Base-by-base conservation (phyloP, 495 filamentous ascomycete genomes). In the Apodospora peruviana region DNA sequence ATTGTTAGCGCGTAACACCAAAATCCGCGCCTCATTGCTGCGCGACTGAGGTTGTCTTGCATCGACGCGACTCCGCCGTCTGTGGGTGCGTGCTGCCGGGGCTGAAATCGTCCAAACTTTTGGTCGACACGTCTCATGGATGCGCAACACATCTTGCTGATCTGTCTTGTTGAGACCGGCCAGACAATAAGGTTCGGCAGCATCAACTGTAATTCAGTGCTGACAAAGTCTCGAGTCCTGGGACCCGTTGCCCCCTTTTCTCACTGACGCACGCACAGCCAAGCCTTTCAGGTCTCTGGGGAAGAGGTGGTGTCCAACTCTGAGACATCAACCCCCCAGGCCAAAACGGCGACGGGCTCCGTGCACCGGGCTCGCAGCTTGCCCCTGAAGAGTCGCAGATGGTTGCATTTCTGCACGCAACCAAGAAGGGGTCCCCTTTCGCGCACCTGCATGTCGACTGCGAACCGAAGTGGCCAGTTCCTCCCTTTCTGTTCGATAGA, bases 261-360 rank as follows among this genome's bases (percentile, higher is more conserved):
- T 16, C 37, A 17, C 37, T 8, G 14, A 17, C 37, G 14, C n/a
- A 17, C 37, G 37, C 37, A 17, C 37, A 17, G 43, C 21, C 43
- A 35, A 19, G 20, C 18, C n/a, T 7, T 11, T n/a, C 2, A 43
- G 40, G 9, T 14, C n/a, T 16, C 11, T 17, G 18, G n/a, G n/a
- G n/a, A n/a, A n/a, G n/a, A n/a, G n/a, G n/a, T n/a, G n/a, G n/a
- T n/a, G n/a, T n/a, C 25, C 7, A 45, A 32, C 43, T 38, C 46
- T 55, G 52, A 55, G 52, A 55, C 52, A 55, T 43, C 40, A 34
- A 44, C 45, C 51, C n/a, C n/a, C 49, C 45, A 48, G 21, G 29
- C 42, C 46, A 50, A 55, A 50, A 46, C 52, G 42, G 37, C 42
- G 29, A 14, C 16, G 45, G 18, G 36, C 47, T 55, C 52, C 35